Conservation (phyloP, 176 grass and related monocot species). For the Panicum miliaceum region DNA sequence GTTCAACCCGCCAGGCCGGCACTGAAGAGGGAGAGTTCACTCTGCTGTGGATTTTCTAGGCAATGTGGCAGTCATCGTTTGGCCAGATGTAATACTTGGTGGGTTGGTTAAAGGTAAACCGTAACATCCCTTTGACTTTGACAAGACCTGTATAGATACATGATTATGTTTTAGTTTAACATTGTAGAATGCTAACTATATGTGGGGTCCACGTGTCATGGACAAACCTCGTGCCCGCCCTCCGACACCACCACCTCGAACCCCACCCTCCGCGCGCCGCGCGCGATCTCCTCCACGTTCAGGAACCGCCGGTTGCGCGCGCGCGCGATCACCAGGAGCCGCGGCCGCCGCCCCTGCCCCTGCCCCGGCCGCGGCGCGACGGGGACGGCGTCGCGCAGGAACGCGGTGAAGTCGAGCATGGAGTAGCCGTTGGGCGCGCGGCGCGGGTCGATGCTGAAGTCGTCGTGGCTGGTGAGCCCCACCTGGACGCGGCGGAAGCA, state of each 20-base stretch:
- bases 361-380: neutral
- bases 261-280: slow-evolving; percentile 46
- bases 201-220: neutral
- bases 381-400: slow-evolving; percentile 49
- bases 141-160: neutral
- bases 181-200: neutral
- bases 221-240: slow-evolving; percentile 41
- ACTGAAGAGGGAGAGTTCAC: no score
- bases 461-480: slow-evolving; percentile 73
- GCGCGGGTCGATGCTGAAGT: slow-evolving; percentile 77
- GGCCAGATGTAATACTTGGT: no score
- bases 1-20: no score
- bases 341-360: neutral
- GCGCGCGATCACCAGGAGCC: slow-evolving; percentile 63
- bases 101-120: no score
- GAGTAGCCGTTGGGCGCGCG: slow-evolving; percentile 59
- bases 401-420: slow-evolving; percentile 64
- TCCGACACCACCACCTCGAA: slow-evolving; percentile 73
- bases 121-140: neutral
- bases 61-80: no score
- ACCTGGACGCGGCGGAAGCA: slow-evolving; percentile 74
- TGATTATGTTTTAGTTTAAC: neutral
- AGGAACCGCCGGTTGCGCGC: slow-evolving; percentile 56
- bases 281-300: slow-evolving; percentile 63
- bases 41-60: no score